These are phyloP conservation scores for Dendrobium chrysotoxum DNA, from an alignment of 106 monocot species.

Conservation along the genomic window DNA sequence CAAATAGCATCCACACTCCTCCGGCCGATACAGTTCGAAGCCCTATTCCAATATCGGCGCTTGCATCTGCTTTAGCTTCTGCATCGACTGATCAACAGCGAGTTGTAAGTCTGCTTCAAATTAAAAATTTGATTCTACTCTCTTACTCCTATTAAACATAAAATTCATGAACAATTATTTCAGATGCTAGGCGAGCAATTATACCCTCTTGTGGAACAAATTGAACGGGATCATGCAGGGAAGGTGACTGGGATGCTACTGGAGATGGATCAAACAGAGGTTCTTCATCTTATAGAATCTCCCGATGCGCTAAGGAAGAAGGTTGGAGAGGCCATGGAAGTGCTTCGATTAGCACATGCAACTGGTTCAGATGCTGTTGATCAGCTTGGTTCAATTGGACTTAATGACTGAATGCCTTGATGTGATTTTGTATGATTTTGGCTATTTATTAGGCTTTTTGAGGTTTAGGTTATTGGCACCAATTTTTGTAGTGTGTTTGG, in stretches of 20 bases:
- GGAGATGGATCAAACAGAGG: slow-evolving; percentile 62
- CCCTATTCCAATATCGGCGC: slow-evolving; percentile 18
- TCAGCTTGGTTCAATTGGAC: slow-evolving; percentile 4
- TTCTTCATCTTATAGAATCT: slow-evolving; percentile 64
- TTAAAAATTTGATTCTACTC: background rate
- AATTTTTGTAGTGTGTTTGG: background rate
- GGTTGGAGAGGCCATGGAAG: slow-evolving; percentile 56
- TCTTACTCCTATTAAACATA: too few species aligned
- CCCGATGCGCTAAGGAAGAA: slow-evolving; percentile 49
- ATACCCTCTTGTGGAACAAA: slow-evolving; percentile 47
- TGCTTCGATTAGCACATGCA: slow-evolving; percentile 10
- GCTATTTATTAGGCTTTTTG: background rate
- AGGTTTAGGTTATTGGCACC: background rate
- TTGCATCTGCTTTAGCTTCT: slow-evolving; percentile 55
- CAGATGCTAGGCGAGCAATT: slow-evolving; percentile 60
- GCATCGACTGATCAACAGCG: slow-evolving; percentile 42
- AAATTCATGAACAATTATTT: background rate
- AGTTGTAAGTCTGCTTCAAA: slow-evolving; percentile 12
- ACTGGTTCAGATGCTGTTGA: background rate
- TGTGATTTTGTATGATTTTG: background rate
- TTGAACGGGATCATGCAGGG: slow-evolving; percentile 31
- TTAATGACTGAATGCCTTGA: background rate
- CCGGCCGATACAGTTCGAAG: slow-evolving; percentile 10
- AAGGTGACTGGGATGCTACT: slow-evolving; percentile 74
- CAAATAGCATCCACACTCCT: slow-evolving; percentile 5